phyloP scores from a whole-genome alignment of 2,329 filamentous ascomycete genomes.

The Pseudonectria foliicola region DNA sequence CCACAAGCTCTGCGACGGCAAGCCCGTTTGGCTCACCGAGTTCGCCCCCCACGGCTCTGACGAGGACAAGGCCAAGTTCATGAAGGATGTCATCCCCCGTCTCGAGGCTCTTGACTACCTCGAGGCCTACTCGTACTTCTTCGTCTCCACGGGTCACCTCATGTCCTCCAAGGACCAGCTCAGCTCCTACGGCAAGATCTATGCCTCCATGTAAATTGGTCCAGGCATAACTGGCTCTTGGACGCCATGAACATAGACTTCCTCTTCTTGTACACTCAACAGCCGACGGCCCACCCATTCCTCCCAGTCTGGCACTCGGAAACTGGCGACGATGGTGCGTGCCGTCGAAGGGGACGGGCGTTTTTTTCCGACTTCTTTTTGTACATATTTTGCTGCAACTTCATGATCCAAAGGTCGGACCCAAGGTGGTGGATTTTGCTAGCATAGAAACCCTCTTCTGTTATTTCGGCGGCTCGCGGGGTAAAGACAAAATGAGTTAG shows the following conservation, averaged over 20 bases:
- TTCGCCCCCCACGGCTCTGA: conserved; percentile 47
- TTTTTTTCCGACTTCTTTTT: conserved; percentile 15
- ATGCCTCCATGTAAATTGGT: conserved; percentile 33
- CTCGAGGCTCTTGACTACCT: conserved; percentile 46
- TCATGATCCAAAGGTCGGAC: conserved; percentile 7
- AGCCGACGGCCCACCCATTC: conserved; percentile 26
- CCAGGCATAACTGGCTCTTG: conserved; percentile 2
- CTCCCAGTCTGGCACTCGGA: conserved; percentile 16
- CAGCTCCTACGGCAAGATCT: conserved; percentile 42
- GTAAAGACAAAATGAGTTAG: too few relatives aligned
- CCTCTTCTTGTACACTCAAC: conserved; percentile 33
- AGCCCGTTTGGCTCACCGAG: conserved; percentile 58
- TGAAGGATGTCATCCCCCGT: conserved; percentile 39
- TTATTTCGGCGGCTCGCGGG: too few relatives aligned
- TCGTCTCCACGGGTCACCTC: conserved; percentile 37
- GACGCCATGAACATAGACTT: conserved; percentile 2
- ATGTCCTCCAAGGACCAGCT: conserved; percentile 33
- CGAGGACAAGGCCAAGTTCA: conserved; percentile 39
- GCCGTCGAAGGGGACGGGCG: conserved; percentile 17
- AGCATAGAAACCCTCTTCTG: too few relatives aligned
- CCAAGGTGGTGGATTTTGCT: background rate
- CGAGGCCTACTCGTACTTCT: conserved; percentile 52
- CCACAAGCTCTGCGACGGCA: conserved; percentile 37
- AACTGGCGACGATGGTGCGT: conserved; percentile 11
- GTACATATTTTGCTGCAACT: conserved; percentile 25